Base-by-base conservation (phyloP, 371 early-diverging fungal species). In the Nosema muscidifuracis region DNA sequence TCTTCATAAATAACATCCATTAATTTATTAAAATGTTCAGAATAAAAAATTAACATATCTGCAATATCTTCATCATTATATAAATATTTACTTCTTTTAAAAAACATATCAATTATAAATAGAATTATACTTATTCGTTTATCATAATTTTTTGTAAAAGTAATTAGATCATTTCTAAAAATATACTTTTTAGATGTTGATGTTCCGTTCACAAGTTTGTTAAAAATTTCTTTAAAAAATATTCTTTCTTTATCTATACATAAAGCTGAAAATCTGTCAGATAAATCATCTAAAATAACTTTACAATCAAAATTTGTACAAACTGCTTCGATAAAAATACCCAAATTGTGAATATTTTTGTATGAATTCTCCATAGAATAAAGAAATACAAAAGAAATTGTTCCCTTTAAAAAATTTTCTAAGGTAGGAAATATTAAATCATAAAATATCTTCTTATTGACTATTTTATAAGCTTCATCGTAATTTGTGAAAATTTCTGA, bases 221-320 rank as follows among this genome's bases (percentile, higher is more conserved):
- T 43, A 30, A 73, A 77, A 33, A 77, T 65, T 43, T 73, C 56
- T 12, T 64, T 64, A 70, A 77, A 77, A 33, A 43, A 44, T n/a
- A 31, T 18, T 40, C 60, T 74, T 38, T 77, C 78, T 50, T 69
- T 69, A 12, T 68, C 61, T 44, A 74, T 51, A 3, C 65, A 63
- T 7, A 53, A 24, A 28, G 44, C 42, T 2, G 68, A 36, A 47
- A 55, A 74, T 26, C 34, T 64, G 7, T 40, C 18, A 63, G 64
- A 22, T 60, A 61, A 57, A 7, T 77, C 78, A n/a, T 64, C 22
- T 6, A 65, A 30, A 43, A 43, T 42, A 22, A 10, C 7, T 0
- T 67, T 67, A n/a, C 16, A 22, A 47, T 74, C 51, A 51, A 73
- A 65, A 18, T 50, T 30, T 1, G 26, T 20, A 10, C 24, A 44